These are phyloP conservation scores for Linum tenue DNA, from an alignment of 345 rosid genomes.

Conservation along the genomic window DNA sequence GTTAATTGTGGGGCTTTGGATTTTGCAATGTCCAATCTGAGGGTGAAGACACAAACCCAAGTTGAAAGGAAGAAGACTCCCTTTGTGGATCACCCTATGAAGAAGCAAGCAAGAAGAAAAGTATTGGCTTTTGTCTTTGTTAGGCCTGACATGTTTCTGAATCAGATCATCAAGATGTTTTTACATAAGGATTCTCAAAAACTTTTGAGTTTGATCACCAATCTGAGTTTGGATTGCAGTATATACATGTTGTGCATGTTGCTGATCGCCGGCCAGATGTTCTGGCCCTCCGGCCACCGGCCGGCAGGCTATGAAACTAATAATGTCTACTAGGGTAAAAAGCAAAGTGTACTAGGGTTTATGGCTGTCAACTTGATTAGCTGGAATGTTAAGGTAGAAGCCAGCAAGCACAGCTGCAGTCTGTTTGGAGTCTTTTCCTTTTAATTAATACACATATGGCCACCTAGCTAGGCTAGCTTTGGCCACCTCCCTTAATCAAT, in stretches of 20 bases:
- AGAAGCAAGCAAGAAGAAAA: neutral
- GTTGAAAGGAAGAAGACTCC: constrained; percentile 10
- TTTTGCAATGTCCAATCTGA: neutral
- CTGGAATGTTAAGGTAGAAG: neutral
- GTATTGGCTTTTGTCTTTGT: constrained; percentile 17
- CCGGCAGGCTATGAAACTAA: no score
- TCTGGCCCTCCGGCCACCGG: no score
- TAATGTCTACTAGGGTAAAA: no score
- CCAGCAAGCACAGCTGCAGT: neutral
- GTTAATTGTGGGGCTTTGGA: constrained; percentile 10
- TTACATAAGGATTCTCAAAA: neutral
- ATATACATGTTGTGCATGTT: no score
- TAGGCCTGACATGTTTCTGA: constrained; percentile 17
- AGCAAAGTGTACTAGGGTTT: no score
- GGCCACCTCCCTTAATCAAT: neutral
- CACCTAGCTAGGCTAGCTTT: neutral
- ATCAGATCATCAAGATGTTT: constrained; percentile 13
- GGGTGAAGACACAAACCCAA: constrained; percentile 12
- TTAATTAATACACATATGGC: neutral
- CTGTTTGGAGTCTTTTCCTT: neutral
- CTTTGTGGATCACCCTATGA: constrained; percentile 1
- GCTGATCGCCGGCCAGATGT: no score
- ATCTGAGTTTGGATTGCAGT: no score
- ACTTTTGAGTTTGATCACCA: neutral
- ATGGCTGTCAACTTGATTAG: neutral